These are phyloP conservation scores for Bacidia gigantensis DNA, from an alignment of 495 filamentous ascomycete genomes.

Conservation along the genomic window DNA sequence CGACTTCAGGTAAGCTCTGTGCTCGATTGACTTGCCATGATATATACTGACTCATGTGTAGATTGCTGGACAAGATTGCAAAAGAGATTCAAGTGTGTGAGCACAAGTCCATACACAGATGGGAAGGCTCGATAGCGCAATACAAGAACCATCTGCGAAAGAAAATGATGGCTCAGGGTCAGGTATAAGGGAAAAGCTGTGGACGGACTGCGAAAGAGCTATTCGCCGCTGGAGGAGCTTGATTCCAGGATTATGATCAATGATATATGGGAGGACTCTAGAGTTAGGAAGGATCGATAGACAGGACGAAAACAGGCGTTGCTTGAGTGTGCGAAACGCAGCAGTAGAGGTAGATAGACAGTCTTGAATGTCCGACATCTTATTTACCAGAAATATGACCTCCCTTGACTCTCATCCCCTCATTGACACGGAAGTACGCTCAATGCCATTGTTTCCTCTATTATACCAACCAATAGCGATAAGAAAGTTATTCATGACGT, in stretches of 20 bases:
- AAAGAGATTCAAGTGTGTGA: conserved; percentile 99
- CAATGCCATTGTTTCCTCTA: too few species aligned
- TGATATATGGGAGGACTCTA: neutral
- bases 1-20: conserved; percentile 72
- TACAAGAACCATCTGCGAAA: conserved; percentile 99
- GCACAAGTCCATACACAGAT: conserved; percentile 76
- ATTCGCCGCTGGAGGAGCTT: neutral
- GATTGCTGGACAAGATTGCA: conserved; percentile 96
- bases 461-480: too few species aligned
- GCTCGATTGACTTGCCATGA: neutral
- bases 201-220: neutral
- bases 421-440: too few species aligned
- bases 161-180: conserved; percentile 65
- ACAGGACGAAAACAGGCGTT: too few species aligned
- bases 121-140: conserved; percentile 77
- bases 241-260: neutral
- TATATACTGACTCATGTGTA: conserved; percentile 23
- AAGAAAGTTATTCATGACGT: too few species aligned
- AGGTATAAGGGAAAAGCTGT: conserved; percentile 26
- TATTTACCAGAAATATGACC: too few species aligned
- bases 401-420: too few species aligned
- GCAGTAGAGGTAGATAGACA: too few species aligned
- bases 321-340: too few species aligned
- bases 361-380: too few species aligned
- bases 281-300: too few species aligned